A percentile compares a stretch with the other conserved stretches of the same genome.
These are phyloP conservation scores for Stylonectria norvegica DNA, from an alignment of 2,329 filamentous ascomycete species.

Conservation along the genomic window DNA sequence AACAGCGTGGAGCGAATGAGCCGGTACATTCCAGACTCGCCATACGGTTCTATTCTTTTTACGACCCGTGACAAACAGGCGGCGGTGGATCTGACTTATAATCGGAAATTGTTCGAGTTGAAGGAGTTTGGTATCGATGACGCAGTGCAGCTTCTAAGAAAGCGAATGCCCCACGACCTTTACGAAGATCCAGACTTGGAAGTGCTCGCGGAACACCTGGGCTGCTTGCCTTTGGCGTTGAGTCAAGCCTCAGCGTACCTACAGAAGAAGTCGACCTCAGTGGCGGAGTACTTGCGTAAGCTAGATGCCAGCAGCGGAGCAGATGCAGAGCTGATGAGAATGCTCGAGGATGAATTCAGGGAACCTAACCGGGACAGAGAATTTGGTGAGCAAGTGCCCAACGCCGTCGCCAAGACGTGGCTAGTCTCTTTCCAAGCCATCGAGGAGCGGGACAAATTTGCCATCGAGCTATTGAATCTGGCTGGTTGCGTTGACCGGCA, in stretches of 20 bases:
- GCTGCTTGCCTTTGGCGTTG: neutral
- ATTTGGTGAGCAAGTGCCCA: neutral
- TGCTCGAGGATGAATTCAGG: neutral
- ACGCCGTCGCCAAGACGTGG: slow-evolving; percentile 2
- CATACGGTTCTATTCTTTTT: neutral
- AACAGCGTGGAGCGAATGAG: neutral
- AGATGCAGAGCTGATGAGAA: neutral
- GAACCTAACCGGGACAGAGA: neutral
- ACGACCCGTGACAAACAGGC: neutral
- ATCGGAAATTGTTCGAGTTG: neutral
- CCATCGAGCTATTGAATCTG: neutral
- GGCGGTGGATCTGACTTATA: neutral
- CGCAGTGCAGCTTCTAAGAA: neutral
- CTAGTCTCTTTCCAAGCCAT: neutral
- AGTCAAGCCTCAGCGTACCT: slow-evolving; percentile 1
- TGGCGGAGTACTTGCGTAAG: neutral
- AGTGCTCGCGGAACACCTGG: neutral
- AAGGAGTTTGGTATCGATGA: neutral
- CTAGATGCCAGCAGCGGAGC: neutral
- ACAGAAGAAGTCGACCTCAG: neutral
- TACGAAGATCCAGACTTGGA: neutral
- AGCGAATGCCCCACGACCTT: neutral
- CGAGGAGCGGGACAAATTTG: neutral
- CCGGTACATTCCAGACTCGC: neutral
- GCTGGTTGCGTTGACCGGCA: slow-evolving; percentile 1